Base-by-base conservation (phyloP, 2,329 filamentous ascomycete genomes). In the Fusarium torulosum region DNA sequence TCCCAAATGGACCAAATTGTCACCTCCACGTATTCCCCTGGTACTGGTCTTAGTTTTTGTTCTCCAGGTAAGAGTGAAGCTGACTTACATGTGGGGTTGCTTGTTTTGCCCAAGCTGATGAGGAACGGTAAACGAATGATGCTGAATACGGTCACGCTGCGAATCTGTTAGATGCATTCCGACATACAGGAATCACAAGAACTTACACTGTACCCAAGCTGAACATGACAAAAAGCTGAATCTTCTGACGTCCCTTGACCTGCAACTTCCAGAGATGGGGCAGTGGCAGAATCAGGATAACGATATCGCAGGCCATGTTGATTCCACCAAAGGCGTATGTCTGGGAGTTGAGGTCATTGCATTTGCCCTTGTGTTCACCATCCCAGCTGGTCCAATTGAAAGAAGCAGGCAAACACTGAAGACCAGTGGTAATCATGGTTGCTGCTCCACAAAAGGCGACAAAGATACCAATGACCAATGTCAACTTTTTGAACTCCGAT, bases 1-100 rank as follows among this genome's bases (percentile, higher is more conserved):
- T 70, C 67, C 67, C 67, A 70, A 33, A 70, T 70, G 2, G 67
- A 70, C 67, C 67, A 70, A 3, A 70, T 70, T 0, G 67, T 70
- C 4, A 70, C 67, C 13, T 70, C 67, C 3, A 60, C 45, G 13
- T 65, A 61, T 11, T 68, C 66, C 66, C 65, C 65, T 68, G 17
- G 0, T 1, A 14, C 6, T 6, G 6, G 7, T 33, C 2, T 61
- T 21, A 68, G 64, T 13, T 3, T 8, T 1, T 9, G 6, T 27
- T 14, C 10, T 13, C 11, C 15, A 3, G 4, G 7, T 4, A 3
- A 4, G 9, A 11, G 19, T 17, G 13, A 9, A 17, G 11, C 11
- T 3, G 3, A 41, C 65, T 65, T 45, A 68, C 66, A 68, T 10
- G 66, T 68, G 6, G 66, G 66, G 7, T 68, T 68, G 3, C 60